These are phyloP conservation scores for Pisolithus tinctorius DNA, from an alignment of 768 basidiomycete genomes.

Conservation along the genomic window DNA sequence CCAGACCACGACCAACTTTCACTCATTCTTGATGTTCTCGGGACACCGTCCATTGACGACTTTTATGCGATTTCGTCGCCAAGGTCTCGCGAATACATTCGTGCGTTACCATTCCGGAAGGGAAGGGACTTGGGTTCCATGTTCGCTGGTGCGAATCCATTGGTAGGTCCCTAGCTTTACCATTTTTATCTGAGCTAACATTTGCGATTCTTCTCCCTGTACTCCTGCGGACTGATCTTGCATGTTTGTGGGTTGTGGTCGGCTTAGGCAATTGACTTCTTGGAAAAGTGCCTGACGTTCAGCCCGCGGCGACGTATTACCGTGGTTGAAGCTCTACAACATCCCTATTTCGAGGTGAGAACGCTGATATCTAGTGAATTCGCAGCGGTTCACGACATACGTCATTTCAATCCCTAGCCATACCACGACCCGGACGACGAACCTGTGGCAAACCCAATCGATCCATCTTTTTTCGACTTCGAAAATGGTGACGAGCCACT, in stretches of 20 bases:
- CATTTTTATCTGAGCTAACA: neutral
- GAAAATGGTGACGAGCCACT: constrained; percentile 57
- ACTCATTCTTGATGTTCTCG: constrained; percentile 91
- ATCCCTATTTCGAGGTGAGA: constrained; percentile 80
- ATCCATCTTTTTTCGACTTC: constrained; percentile 79
- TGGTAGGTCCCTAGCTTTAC: constrained; percentile 32
- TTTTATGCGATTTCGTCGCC: constrained; percentile 87
- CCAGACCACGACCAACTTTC: constrained; percentile 90
- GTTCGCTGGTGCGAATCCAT: constrained; percentile 69
- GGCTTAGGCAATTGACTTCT: constrained; percentile 62
- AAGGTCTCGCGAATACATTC: constrained; percentile 78
- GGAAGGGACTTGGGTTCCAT: constrained; percentile 62
- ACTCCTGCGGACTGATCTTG: neutral
- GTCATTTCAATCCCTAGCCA: constrained; percentile 37
- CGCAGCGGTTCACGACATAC: neutral
- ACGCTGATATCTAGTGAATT: neutral
- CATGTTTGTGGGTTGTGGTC: neutral
- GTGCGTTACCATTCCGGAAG: constrained; percentile 82
- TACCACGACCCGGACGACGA: constrained; percentile 91
- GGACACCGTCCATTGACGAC: constrained; percentile 85
- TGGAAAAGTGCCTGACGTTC: constrained; percentile 78
- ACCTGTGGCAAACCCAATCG: constrained; percentile 68
- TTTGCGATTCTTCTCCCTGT: neutral
- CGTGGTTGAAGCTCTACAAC: constrained; percentile 79
- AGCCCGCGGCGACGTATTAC: constrained; percentile 84